Evolutionary conservation across 2,329 filamentous ascomycete genomes (phyloP).

Genomic region (Verticillium dahliae): DNA sequence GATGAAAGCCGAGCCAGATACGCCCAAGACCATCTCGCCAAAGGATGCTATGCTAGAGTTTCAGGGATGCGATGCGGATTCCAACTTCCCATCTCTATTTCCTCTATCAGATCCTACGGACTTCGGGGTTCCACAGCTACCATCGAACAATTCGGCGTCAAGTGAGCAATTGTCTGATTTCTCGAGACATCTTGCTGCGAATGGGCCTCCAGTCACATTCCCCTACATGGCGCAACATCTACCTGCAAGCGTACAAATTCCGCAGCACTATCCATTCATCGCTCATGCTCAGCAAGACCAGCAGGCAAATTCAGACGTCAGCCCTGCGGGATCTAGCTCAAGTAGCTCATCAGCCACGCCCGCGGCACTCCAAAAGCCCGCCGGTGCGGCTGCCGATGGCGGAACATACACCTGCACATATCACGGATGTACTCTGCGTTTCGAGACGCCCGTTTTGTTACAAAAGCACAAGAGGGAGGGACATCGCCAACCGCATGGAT

Average conservation of each 20-base stretch:
- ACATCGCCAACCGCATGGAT: constrained; percentile 67
- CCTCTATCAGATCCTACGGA: constrained; percentile 46
- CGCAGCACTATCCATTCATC: constrained; percentile 36
- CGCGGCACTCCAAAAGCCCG: constrained; percentile 42
- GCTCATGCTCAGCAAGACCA: constrained; percentile 24
- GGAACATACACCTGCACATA: constrained; percentile 97
- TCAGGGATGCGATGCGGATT: constrained; percentile 64
- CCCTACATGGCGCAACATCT: constrained; percentile 26
- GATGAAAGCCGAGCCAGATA: constrained; percentile 37
- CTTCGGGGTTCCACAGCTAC: constrained; percentile 24
- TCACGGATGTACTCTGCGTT: constrained; percentile 80
- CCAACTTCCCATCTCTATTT: constrained; percentile 64
- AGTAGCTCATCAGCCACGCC: constrained; percentile 23
- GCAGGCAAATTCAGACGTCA: constrained; percentile 29
- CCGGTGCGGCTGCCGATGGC: constrained; percentile 62
- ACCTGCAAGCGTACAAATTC: constrained; percentile 19
- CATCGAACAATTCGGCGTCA: neutral
- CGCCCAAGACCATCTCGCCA: constrained; percentile 85
- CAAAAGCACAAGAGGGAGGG: constrained; percentile 96
- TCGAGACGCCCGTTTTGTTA: constrained; percentile 77
- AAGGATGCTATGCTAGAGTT: constrained; percentile 89
- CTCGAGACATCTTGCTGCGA: neutral
- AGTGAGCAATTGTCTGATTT: constrained; percentile 1
- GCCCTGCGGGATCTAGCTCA: constrained; percentile 34
- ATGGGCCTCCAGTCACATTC: neutral